These are phyloP conservation scores for Chlorella sorokiniana DNA, from an alignment of 139 green algal genomes.

Conservation along the genomic window DNA sequence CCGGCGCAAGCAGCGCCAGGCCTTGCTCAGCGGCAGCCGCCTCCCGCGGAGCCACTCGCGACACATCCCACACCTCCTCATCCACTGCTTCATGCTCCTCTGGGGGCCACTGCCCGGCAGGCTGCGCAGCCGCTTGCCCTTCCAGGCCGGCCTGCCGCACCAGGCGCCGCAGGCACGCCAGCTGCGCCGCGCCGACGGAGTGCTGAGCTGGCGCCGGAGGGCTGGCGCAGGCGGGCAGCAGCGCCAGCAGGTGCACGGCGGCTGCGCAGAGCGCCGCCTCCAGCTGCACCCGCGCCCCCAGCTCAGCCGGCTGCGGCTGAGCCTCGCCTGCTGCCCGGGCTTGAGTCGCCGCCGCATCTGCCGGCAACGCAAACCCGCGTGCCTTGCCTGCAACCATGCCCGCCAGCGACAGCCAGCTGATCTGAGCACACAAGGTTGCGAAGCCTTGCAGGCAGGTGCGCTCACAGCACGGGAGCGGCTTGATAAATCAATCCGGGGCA, in stretches of 20 bases:
- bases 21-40: neutral
- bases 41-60: neutral
- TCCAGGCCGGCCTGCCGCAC: slow-evolving; percentile 6
- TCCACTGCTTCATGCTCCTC: neutral
- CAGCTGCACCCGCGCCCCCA: neutral
- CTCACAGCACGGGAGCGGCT: no score
- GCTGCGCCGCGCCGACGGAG: no score
- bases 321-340: no score
- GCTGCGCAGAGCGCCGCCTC: slow-evolving; percentile 8
- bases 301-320: neutral
- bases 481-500: no score
- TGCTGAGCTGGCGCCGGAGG: no score
- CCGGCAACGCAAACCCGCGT: no score
- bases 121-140: neutral
- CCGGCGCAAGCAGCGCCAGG: neutral
- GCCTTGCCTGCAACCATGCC: no score
- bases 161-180: neutral
- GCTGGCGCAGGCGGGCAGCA: no score
- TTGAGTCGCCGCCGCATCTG: no score
- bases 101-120: neutral
- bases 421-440: no score
- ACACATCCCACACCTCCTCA: slow-evolving; percentile 1
- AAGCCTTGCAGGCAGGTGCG: no score
- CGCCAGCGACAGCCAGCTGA: no score
- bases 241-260: slow-evolving; percentile 11